Percentiles rank a stretch among this genome's conserved stretches.
These are phyloP conservation scores for Heimioporus sp. DNA, from an alignment of 768 basidiomycete genomes.

Conservation along the genomic window DNA sequence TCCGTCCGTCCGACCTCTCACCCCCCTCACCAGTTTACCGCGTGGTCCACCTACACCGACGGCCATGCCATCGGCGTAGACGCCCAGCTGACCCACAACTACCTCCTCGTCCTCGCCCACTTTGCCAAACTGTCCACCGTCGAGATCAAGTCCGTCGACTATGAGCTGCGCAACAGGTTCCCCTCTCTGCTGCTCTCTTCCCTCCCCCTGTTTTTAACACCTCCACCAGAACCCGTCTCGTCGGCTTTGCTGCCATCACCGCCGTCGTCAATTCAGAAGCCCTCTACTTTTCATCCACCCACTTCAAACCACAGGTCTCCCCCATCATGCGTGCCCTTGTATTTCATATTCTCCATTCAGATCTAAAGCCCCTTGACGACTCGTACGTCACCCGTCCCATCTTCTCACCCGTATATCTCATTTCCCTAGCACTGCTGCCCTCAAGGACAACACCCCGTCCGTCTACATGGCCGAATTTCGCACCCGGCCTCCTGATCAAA, in stretches of 20 bases:
- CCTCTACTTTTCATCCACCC: constrained; percentile 65
- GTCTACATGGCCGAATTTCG: constrained; percentile 85
- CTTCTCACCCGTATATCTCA: not conserved
- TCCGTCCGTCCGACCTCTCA: not conserved
- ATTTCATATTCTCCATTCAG: constrained; percentile 60
- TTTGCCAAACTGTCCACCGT: constrained; percentile 63
- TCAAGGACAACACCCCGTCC: constrained; percentile 71
- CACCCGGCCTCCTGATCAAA: constrained; percentile 70
- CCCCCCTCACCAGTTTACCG: constrained; percentile 61
- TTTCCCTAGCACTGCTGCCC: constrained; percentile 47
- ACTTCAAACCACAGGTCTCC: constrained; percentile 71
- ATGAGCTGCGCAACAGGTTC: constrained; percentile 74
- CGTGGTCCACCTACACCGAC: constrained; percentile 91
- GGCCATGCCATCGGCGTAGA: constrained; percentile 82
- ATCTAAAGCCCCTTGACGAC: constrained; percentile 56
- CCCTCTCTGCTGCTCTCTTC: not conserved
- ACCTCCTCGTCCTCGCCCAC: constrained; percentile 61
- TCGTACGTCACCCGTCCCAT: constrained; percentile 46
- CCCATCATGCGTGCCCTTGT: constrained; percentile 73
- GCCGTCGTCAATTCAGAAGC: constrained; percentile 84
- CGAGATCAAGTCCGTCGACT: constrained; percentile 49
- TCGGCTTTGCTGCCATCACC: constrained; percentile 81
- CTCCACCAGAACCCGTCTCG: constrained; percentile 65
- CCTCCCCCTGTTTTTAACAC: not conserved
- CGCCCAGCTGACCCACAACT: constrained; percentile 62